These are phyloP conservation scores for Zymoseptoria crescenta DNA, from an alignment of 2,329 filamentous ascomycete genomes.

Conservation along the genomic window DNA sequence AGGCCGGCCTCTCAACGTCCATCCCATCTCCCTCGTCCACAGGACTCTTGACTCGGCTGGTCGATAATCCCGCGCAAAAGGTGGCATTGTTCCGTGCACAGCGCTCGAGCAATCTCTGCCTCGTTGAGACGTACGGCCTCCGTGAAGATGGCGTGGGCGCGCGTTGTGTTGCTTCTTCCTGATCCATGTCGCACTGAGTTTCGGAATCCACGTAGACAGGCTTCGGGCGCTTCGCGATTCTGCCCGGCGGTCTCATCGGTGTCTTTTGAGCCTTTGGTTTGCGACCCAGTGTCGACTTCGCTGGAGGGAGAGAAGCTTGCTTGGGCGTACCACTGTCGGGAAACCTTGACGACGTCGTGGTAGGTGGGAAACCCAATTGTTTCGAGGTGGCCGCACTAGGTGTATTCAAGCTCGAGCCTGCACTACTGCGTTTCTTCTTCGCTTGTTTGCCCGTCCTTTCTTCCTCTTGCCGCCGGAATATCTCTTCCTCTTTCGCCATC, in stretches of 20 bases:
- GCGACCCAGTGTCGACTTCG: conserved; percentile 13
- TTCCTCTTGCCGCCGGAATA: conserved; percentile 55
- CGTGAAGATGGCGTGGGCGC: conserved; percentile 11
- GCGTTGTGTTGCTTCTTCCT: conserved; percentile 21
- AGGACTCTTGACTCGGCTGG: background rate
- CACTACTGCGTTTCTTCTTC: conserved; percentile 51
- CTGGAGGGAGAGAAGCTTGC: conserved; percentile 16
- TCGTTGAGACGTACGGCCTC: conserved; percentile 23
- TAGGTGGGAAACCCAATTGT: conserved; percentile 28
- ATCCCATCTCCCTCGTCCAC: conserved; percentile 8
- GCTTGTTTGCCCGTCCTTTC: conserved; percentile 43
- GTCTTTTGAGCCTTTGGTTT: conserved; percentile 18
- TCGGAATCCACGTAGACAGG: conserved; percentile 23
- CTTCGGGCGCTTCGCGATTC: conserved; percentile 20
- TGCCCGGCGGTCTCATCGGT: conserved; percentile 3
- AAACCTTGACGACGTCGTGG: conserved; percentile 23
- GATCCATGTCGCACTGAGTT: conserved; percentile 30
- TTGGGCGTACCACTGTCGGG: conserved; percentile 23
- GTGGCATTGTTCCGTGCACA: conserved; percentile 27
- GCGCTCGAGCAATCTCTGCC: conserved; percentile 27
- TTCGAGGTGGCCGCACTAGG: conserved; percentile 40
- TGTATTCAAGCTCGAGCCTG: conserved; percentile 47
- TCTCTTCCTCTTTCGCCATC: conserved; percentile 54
- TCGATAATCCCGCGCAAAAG: conserved; percentile 3
- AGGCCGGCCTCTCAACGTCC: conserved; percentile 12